Base-by-base conservation (phyloP, 164 flowering plant genomes). In the Saururus chinensis region DNA sequence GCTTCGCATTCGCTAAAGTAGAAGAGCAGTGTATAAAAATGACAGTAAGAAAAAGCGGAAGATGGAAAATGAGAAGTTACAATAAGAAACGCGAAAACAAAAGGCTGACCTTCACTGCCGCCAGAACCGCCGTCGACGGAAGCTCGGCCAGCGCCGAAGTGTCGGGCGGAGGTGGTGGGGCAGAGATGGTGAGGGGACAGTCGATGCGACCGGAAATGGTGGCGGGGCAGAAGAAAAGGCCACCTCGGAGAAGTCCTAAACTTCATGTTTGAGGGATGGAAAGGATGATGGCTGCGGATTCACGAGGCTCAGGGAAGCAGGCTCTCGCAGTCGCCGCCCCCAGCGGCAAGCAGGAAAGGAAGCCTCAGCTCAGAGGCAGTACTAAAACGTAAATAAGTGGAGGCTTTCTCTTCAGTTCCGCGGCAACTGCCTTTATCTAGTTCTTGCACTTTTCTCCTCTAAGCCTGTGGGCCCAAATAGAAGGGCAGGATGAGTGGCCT, bases 91-190 rank as follows among this genome's bases (percentile, higher is more conserved):
- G 40, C 51, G 24, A 37, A 14, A 19, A 59, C 9, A 1, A 73
- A 12, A 23, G 23, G 59, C 51, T 42, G 60, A 85, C 85, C 84
- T 74, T 74, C 62, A 37, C 74, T 68, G 61, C 61, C 30, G 62
- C 74, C 68, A 48, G 68, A 30, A 25, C 78, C 82, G 68, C 83
- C 84, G 75, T 66, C 69, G 64, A 56, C 21, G 57, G 82, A 80
- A 62, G 87, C 80, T 56, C 75, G 75, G 30, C 68, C 66, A 22
- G 66, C 52, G 54, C 53, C 76, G 60, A 80, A 59, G 60, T 67
- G 77, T 21, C 66, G 76, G 42, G 71, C 13, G 58, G 70, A 66
- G 10, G 76, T 74, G 59, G 71, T 61, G 62, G 75, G 68, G 64
- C 54, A 48, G 25, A 59, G 75, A 3, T 63, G 77, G n/a, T 59